phyloP scores from a whole-genome alignment of 2,329 filamentous ascomycete genomes.

The Monilinia fructigena region DNA sequence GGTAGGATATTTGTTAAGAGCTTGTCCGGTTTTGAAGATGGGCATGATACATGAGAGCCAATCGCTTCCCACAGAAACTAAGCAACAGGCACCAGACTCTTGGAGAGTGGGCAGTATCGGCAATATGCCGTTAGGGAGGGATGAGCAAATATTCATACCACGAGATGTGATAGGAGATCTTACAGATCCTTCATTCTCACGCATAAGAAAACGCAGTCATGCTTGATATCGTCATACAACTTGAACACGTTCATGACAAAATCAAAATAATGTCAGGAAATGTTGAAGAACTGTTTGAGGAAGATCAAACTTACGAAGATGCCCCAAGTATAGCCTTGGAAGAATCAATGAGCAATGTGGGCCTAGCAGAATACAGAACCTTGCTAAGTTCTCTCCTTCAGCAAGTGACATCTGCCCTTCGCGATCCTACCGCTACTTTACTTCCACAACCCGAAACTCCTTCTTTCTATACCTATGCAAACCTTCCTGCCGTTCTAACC shows the following conservation, averaged over 20 bases:
- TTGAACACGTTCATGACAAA: conserved; percentile 34
- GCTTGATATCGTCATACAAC: conserved; percentile 69
- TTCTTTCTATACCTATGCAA: conserved; percentile 37
- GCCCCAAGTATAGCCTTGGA: conserved; percentile 15
- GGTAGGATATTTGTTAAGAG: conserved; percentile 49
- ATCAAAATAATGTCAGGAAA: conserved; percentile 26
- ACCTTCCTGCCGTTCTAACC: conserved; percentile 49
- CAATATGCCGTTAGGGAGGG: conserved; percentile 75
- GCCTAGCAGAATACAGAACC: conserved; percentile 39
- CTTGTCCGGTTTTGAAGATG: conserved; percentile 58
- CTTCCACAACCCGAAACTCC: conserved; percentile 41
- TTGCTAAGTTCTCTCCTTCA: conserved; percentile 48
- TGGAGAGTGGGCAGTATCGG: conserved; percentile 81
- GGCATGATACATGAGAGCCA: conserved; percentile 65
- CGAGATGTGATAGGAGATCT: conserved; percentile 73
- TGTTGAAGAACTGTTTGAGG: conserved; percentile 31
- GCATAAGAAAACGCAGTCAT: conserved; percentile 68
- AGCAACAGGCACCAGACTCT: conserved; percentile 43
- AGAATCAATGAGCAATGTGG: conserved; percentile 27
- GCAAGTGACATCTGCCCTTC: conserved; percentile 52
- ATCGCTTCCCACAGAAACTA: conserved; percentile 39
- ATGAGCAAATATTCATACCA: conserved; percentile 81
- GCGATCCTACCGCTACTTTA: conserved; percentile 45
- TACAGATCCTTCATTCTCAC: conserved; percentile 79
- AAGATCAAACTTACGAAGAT: conserved; percentile 28